Evolutionary conservation across 176 grass and related monocot species (phyloP), one percentile per base, ranked within the genome.

Genomic region (Chrysopogon serrulatus): DNA sequence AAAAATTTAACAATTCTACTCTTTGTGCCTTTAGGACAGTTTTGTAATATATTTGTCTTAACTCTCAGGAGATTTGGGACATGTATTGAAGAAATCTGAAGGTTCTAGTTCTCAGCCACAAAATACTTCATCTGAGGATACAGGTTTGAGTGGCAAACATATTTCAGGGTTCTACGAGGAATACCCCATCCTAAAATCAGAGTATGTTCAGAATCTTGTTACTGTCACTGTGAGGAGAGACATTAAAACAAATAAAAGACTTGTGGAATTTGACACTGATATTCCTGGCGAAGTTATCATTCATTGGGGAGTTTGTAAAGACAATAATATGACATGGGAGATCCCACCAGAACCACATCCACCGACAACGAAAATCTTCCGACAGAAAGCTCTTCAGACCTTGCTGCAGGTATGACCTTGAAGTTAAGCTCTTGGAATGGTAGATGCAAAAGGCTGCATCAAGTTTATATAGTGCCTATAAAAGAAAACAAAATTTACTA

Each of bases 291-390:
- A 94, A 87, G 91, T 98, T 85, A 72, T 89, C 65, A 75, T 98
- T 79, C 96, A 95, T 83, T 98, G 96, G 96, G 96, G 96, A 82
- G 89, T 95, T 78, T 94, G 85, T 79, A 92, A 80, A 90, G 83
- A 85, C 53, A 88, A 94, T 79, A 90, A 43, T 30, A 88, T 86
- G 78, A 84, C 89, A 61, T 98, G 96, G 96, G 90, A 85, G 79
- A 90, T 95, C 59, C 96, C 96, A 28, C 76, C 91, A 59, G 79
- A 88, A 27, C 96, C 96, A 71, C 90, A 98, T 88, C 96, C 96
- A 85, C 87, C 87, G 45, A 53, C 77, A 81, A 98, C 93, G 2
- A 95, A 78, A 85, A 79, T 89, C 21, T 95, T 95, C 83, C 56
- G 86, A 85, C 86, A 88, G 32, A 98, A 87, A 86, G 93, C 93